Percentiles rank a stretch among this genome's conserved stretches.
These are phyloP conservation scores for Haematococcus sp. DNA, from an alignment of 139 green algal species.

Conservation along the genomic window DNA sequence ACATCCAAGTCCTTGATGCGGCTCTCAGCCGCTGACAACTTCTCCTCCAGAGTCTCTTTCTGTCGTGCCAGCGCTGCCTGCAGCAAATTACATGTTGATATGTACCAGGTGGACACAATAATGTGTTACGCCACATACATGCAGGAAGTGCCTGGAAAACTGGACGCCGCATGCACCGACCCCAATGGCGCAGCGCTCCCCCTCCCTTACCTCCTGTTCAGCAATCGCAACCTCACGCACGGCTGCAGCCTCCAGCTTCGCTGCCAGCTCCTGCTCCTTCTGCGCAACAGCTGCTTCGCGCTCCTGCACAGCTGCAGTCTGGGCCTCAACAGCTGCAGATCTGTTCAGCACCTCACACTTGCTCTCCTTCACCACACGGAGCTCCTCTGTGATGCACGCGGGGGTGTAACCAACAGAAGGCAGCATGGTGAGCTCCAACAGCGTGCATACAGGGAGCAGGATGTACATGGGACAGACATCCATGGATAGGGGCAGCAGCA, in stretches of 20 bases:
- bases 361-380: slow-evolving; percentile 3
- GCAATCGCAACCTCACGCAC: background rate
- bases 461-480: no score
- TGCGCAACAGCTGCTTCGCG: slow-evolving; percentile 1
- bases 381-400: slow-evolving; percentile 16
- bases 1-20: background rate
- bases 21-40: background rate
- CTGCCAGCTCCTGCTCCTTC: background rate
- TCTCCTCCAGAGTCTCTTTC: background rate
- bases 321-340: slow-evolving; percentile 3
- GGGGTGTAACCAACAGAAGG: no score
- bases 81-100: no score
- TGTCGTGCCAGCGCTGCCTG: background rate
- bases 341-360: slow-evolving; percentile 34
- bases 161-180: no score
- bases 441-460: background rate
- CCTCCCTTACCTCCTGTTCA: background rate
- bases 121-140: no score
- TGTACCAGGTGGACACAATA: no score
- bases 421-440: no score
- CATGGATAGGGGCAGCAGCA: background rate
- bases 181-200: no score
- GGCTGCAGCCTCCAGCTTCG: background rate
- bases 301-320: background rate
- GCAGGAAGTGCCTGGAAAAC: no score